These are phyloP conservation scores for Ascochyta koolunga DNA, from an alignment of 2,329 filamentous ascomycete genomes.

Conservation along the genomic window DNA sequence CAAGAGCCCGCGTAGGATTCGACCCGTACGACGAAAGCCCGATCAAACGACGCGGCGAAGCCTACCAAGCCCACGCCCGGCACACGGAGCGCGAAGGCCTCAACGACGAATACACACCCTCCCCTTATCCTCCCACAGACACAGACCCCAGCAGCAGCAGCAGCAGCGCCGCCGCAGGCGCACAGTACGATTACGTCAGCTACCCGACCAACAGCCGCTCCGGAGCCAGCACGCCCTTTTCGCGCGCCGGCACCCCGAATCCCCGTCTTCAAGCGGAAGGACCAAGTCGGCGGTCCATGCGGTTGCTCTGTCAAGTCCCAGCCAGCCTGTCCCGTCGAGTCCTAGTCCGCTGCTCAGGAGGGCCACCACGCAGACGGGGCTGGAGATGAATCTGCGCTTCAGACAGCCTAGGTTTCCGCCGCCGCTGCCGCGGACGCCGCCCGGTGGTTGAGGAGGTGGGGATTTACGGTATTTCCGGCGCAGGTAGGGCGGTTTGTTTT, in stretches of 20 bases:
- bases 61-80: conserved; percentile 60
- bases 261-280: background rate
- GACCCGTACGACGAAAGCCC: conserved; percentile 76
- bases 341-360: conserved; percentile 45
- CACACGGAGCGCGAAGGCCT: conserved; percentile 22
- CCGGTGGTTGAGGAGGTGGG: background rate
- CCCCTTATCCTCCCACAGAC: no score
- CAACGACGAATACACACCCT: background rate
- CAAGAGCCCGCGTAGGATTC: conserved; percentile 68
- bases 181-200: conserved; percentile 37
- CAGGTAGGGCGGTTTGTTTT: background rate
- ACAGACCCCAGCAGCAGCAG: no score
- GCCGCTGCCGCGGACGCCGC: conserved; percentile 2
- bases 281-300: background rate
- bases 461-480: background rate
- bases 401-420: conserved; percentile 29
- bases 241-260: conserved; percentile 21
- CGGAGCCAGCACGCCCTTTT: conserved; percentile 15
- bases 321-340: background rate
- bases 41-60: conserved; percentile 68
- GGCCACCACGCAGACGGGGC: conserved; percentile 39
- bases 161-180: background rate
- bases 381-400: conserved; percentile 3
- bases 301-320: conserved; percentile 23
- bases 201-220: conserved; percentile 31